These are phyloP conservation scores for Capsicum chinense DNA, from an alignment of 257 asterid species.

Conservation along the genomic window DNA sequence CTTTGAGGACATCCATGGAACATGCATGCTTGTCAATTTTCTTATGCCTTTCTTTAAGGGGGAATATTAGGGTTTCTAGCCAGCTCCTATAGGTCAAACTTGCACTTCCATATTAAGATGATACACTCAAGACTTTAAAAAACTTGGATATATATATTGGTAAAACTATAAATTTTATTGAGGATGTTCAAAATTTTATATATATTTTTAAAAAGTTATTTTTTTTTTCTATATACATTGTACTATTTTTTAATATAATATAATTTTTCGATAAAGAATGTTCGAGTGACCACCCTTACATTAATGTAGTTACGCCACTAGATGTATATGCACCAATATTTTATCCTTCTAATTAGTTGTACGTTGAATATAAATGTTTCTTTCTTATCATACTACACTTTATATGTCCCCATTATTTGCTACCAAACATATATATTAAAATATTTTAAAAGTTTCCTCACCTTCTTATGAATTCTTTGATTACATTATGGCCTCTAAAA, in stretches of 20 bases:
- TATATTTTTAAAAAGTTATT: too few relatives aligned
- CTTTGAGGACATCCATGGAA: slow-evolving; percentile 37
- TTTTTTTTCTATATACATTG: too few relatives aligned
- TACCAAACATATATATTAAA: slow-evolving; percentile 7
- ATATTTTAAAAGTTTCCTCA: neutral
- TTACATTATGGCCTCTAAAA: neutral
- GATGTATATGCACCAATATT: neutral
- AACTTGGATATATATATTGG: neutral
- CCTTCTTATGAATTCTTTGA: neutral
- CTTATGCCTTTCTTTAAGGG: neutral
- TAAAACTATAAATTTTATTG: too few relatives aligned
- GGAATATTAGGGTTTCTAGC: neutral
- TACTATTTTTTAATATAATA: too few relatives aligned
- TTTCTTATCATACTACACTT: neutral
- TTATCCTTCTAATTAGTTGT: slow-evolving; percentile 17
- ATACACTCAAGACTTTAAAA: neutral
- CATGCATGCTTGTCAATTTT: slow-evolving; percentile 36
- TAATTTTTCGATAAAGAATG: too few relatives aligned
- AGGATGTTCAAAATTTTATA: too few relatives aligned
- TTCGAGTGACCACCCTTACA: too few relatives aligned
- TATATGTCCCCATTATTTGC: neutral
- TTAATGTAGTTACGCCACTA: too few relatives aligned
- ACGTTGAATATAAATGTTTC: neutral
- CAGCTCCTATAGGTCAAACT: slow-evolving; percentile 2
- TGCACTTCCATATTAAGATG: neutral